Percentiles rank a stretch among this genome's conserved stretches.
These are phyloP conservation scores for Zymoseptoria ardabiliae DNA, from an alignment of 2,329 filamentous ascomycete species.

Conservation along the genomic window DNA sequence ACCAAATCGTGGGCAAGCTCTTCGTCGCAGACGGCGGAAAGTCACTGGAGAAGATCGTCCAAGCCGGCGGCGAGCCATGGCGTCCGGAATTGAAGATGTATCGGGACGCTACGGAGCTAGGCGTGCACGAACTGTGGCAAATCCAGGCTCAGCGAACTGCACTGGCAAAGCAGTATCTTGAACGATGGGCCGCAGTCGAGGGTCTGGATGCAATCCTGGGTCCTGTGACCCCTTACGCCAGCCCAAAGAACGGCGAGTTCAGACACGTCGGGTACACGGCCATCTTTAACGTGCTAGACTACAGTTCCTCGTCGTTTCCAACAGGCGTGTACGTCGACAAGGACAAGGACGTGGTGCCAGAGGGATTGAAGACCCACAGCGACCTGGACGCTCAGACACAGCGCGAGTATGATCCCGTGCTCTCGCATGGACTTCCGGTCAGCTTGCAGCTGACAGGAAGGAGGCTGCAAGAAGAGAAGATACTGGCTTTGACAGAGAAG, in stretches of 20 bases:
- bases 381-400: conserved; percentile 35
- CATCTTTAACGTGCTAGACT: conserved; percentile 45
- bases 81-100: conserved; percentile 45
- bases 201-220: conserved; percentile 41
- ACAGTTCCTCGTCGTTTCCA: conserved; percentile 40
- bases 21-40: conserved; percentile 48
- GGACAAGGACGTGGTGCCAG: conserved; percentile 28
- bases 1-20: conserved; percentile 42
- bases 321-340: conserved; percentile 35
- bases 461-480: conserved; percentile 32
- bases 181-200: conserved; percentile 36
- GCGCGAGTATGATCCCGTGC: conserved; percentile 28
- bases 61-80: conserved; percentile 37
- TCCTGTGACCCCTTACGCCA: conserved; percentile 40
- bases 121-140: conserved; percentile 42
- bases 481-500: conserved; percentile 27
- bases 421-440: conserved; percentile 38
- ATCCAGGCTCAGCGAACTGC: conserved; percentile 41
- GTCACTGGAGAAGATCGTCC: conserved; percentile 36
- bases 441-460: conserved; percentile 29
- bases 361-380: conserved; percentile 26
- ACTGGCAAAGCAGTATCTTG: conserved; percentile 35
- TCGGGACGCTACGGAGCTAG: conserved; percentile 37
- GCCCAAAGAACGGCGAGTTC: conserved; percentile 37
- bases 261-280: conserved; percentile 37